Conservation (phyloP, 2,329 filamentous ascomycete species). For the Dactylellina parvicollis region DNA sequence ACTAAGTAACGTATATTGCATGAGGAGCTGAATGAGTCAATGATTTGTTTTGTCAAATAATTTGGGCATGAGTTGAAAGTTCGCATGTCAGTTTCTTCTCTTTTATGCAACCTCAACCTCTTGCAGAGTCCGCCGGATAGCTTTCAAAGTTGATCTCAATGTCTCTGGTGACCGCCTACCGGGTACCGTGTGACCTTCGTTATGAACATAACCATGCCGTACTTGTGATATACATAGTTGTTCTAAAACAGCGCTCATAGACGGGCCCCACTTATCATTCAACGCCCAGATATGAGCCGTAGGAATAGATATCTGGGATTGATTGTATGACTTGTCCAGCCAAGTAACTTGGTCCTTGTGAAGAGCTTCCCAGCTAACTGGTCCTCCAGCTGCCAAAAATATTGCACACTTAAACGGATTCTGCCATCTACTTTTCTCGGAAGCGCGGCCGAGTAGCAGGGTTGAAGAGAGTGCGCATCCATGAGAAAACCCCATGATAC, state of each 20-base stretch:
- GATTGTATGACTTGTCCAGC: background rate
- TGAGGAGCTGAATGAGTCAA: no score
- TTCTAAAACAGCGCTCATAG: slow-evolving; percentile 22
- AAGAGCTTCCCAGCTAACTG: slow-evolving; percentile 4
- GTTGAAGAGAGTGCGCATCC: slow-evolving; percentile 15
- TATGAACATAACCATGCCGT: slow-evolving; percentile 17
- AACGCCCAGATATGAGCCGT: slow-evolving; percentile 36
- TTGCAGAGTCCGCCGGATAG: slow-evolving; percentile 28
- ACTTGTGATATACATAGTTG: slow-evolving; percentile 6
- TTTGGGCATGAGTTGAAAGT: no score
- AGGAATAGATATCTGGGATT: slow-evolving; percentile 28
- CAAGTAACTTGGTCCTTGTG: background rate
- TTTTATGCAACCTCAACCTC: slow-evolving; percentile 15
- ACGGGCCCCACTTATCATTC: slow-evolving; percentile 15
- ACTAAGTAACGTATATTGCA: no score
- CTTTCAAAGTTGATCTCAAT: slow-evolving; percentile 16
- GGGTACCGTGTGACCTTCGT: slow-evolving; percentile 35
- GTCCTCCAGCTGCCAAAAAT: slow-evolving; percentile 21
- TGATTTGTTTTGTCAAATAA: no score
- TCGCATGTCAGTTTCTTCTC: no score
- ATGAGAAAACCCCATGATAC: slow-evolving; percentile 28
- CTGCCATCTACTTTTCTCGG: background rate
- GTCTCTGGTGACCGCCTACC: slow-evolving; percentile 29
- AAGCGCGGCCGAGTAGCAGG: slow-evolving; percentile 1
- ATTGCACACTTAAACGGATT: slow-evolving; percentile 36